Conservation (phyloP, 1,284 basidiomycete genomes). For the Rhodotorula sp. region DNA sequence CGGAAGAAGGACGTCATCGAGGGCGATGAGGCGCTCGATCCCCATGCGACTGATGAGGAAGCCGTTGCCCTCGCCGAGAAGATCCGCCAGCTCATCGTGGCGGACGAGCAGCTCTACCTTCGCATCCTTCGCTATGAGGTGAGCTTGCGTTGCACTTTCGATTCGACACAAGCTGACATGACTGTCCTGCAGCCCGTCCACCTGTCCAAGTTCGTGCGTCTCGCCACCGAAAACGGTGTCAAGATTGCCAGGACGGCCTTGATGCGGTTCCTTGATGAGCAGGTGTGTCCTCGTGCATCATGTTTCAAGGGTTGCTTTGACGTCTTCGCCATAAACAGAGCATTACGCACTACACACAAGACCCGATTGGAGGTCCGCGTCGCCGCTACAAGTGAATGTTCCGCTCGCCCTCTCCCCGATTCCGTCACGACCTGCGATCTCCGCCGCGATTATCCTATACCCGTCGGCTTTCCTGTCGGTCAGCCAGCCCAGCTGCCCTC, state of each 20-base stretch:
- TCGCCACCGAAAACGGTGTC: slow-evolving; percentile 48
- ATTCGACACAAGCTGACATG: not conserved
- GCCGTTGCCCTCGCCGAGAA: slow-evolving; percentile 22
- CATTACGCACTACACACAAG: slow-evolving; percentile 36
- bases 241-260: slow-evolving; percentile 54
- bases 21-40: not conserved
- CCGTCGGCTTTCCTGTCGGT: too few relatives aligned
- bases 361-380: slow-evolving; percentile 35
- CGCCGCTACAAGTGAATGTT: slow-evolving; percentile 7
- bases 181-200: slow-evolving; percentile 58
- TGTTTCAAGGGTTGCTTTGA: not conserved
- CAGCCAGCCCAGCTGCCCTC: too few relatives aligned
- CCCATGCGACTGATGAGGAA: not conserved
- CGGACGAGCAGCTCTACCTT: slow-evolving; percentile 56
- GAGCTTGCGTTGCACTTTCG: slow-evolving; percentile 13
- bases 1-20: slow-evolving; percentile 14
- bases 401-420: not conserved
- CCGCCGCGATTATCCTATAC: too few relatives aligned
- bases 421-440: not conserved
- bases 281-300: slow-evolving; percentile 50
- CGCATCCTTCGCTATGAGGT: slow-evolving; percentile 66
- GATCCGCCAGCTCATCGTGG: slow-evolving; percentile 29
- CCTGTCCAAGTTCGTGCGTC: slow-evolving; percentile 58
- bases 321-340: slow-evolving; percentile 1
- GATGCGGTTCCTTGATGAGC: slow-evolving; percentile 60